Evolutionary conservation across 495 filamentous ascomycete species (phyloP).

Genomic region (Staphylotrichum tortipilum): DNA sequence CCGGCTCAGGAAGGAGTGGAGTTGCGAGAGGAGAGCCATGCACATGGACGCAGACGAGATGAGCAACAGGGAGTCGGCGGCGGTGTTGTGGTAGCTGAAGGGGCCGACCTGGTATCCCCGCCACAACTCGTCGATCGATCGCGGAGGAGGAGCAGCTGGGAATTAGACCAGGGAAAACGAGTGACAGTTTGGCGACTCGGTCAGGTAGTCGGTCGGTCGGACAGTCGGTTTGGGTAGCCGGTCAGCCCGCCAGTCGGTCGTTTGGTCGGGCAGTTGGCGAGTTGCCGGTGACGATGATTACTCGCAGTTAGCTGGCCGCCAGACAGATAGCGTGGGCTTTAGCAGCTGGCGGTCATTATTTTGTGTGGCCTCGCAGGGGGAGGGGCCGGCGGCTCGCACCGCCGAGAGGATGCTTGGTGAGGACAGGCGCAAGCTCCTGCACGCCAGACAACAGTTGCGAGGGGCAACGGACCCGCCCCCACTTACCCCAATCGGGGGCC

Average conservation of each 20-base stretch:
- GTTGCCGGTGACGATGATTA: too few relatives aligned
- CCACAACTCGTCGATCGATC: too few relatives aligned
- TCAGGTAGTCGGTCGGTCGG: too few relatives aligned
- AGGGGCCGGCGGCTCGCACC: neutral
- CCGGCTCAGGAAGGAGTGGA: slow-evolving; percentile 3
- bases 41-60: neutral
- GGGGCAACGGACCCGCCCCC: slow-evolving; percentile 13
- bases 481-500: slow-evolving; percentile 10
- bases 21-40: neutral
- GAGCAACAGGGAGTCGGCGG: slow-evolving; percentile 3
- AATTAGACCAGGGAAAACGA: neutral
- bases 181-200: too few relatives aligned
- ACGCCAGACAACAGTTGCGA: slow-evolving; percentile 5
- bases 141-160: too few relatives aligned
- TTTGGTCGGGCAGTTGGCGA: too few relatives aligned
- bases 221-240: too few relatives aligned
- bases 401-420: neutral
- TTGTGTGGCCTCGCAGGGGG: neutral
- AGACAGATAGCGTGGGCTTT: neutral
- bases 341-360: neutral
- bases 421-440: slow-evolving; percentile 9
- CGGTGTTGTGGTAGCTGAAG: neutral
- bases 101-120: neutral
- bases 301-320: neutral
- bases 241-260: too few relatives aligned